phyloP scores from a whole-genome alignment of 164 flowering plant genomes.

The Vitis rotundifolia region DNA sequence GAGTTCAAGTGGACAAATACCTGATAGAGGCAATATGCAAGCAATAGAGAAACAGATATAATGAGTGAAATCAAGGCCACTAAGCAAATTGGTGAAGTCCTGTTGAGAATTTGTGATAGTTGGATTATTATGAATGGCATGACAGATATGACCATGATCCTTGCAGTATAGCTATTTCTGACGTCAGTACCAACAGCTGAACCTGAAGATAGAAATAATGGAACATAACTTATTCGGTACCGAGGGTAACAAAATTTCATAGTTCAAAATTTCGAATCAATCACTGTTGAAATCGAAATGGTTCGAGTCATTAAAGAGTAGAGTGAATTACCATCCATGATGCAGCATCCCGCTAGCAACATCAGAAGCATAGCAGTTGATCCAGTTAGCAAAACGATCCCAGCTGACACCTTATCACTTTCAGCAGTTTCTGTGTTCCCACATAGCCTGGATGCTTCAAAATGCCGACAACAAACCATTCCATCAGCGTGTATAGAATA shows the following conservation, averaged over 20 bases:
- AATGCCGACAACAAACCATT: not conserved
- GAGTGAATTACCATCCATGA: not conserved
- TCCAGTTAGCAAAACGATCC: not conserved
- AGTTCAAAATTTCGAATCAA: too few relatives aligned
- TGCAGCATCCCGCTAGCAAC: not conserved
- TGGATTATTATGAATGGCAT: conserved; percentile 19
- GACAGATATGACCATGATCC: conserved; percentile 24
- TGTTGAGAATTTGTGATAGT: conserved; percentile 1
- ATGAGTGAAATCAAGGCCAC: conserved; percentile 13
- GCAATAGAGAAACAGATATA: conserved; percentile 5
- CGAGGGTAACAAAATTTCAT: too few relatives aligned
- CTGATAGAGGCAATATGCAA: conserved; percentile 5
- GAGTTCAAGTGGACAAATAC: conserved; percentile 16
- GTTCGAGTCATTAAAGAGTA: too few relatives aligned
- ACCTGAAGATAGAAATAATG: conserved; percentile 9
- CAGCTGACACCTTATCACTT: not conserved
- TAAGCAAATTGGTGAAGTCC: not conserved
- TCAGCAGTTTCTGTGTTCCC: not conserved
- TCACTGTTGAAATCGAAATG: too few relatives aligned
- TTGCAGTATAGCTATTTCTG: conserved; percentile 14
- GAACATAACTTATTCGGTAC: too few relatives aligned
- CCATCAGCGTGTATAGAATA: not conserved
- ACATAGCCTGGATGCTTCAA: not conserved
- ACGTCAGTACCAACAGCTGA: conserved; percentile 16
- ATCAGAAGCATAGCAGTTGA: not conserved